Evolutionary conservation across 2,329 filamentous ascomycete genomes (phyloP).

Genomic region (Exophiala sp.): DNA sequence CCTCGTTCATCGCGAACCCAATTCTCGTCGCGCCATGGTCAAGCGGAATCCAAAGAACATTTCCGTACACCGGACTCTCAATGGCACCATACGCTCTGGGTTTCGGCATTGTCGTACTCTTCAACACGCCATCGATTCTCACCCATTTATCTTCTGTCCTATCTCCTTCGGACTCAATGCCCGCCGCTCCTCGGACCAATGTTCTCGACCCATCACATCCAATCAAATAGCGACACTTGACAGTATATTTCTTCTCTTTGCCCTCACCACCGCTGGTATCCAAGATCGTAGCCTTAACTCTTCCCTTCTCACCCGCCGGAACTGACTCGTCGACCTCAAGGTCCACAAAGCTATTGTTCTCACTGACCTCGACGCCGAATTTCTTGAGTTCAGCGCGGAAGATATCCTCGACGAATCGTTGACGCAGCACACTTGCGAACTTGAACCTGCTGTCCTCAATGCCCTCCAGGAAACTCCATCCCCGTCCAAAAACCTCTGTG

Average conservation of each 20-base stretch:
- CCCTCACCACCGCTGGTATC: slow-evolving; percentile 30
- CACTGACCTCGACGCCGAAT: slow-evolving; percentile 37
- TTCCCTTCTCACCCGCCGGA: slow-evolving; percentile 23
- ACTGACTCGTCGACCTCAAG: slow-evolving; percentile 38
- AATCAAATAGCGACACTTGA: slow-evolving; percentile 48
- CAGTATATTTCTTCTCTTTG: slow-evolving; percentile 24
- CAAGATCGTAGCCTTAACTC: slow-evolving; percentile 30
- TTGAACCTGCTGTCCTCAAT: slow-evolving; percentile 52
- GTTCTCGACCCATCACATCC: slow-evolving; percentile 53
- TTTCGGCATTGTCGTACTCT: slow-evolving; percentile 48
- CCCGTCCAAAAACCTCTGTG: slow-evolving; percentile 44
- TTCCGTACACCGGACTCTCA: slow-evolving; percentile 52
- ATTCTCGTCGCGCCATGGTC: slow-evolving; percentile 54
- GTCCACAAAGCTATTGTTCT: slow-evolving; percentile 37
- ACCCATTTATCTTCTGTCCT: slow-evolving; percentile 54
- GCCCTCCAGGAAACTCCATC: slow-evolving; percentile 53
- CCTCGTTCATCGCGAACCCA: slow-evolving; percentile 51
- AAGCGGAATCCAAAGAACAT: slow-evolving; percentile 54
- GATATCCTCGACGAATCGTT: slow-evolving; percentile 55
- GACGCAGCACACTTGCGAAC: slow-evolving; percentile 53
- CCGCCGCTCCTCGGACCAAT: slow-evolving; percentile 46
- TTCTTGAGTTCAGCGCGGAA: slow-evolving; percentile 43
- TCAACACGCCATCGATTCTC: slow-evolving; percentile 50
- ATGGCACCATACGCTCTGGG: slow-evolving; percentile 48
- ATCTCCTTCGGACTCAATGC: slow-evolving; percentile 50